phyloP scores from a whole-genome alignment of 345 rosid genomes.

The Brassica napus region Da-Ae NC_063452.1:48829501-48830000 shows the following conservation, averaged over 20 bases:
- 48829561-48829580: background rate
- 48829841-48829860: constrained; percentile 68
- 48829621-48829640: constrained; percentile 57
- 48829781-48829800: background rate
- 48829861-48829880: constrained; percentile 81
- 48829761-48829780: background rate
- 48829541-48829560: background rate
- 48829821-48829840: constrained; percentile 72
- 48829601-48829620: constrained; percentile 45
- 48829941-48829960: constrained; percentile 49
- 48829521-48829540: background rate
- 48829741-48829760: background rate
- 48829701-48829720: constrained; percentile 44
- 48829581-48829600: background rate
- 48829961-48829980: background rate
- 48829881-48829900: constrained; percentile 59
- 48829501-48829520: background rate
- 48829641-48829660: constrained; percentile 81
- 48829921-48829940: constrained; percentile 47
- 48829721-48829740: constrained; percentile 55
- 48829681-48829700: constrained; percentile 48
- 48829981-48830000: background rate
- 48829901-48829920: constrained; percentile 71
- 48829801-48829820: constrained; percentile 59
- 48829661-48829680: constrained; percentile 70